Percentiles rank a stretch among this genome's conserved stretches.
Evolutionary conservation across 495 filamentous ascomycete species (phyloP).

Genomic region (Alectoria sarmentosa): DNA sequence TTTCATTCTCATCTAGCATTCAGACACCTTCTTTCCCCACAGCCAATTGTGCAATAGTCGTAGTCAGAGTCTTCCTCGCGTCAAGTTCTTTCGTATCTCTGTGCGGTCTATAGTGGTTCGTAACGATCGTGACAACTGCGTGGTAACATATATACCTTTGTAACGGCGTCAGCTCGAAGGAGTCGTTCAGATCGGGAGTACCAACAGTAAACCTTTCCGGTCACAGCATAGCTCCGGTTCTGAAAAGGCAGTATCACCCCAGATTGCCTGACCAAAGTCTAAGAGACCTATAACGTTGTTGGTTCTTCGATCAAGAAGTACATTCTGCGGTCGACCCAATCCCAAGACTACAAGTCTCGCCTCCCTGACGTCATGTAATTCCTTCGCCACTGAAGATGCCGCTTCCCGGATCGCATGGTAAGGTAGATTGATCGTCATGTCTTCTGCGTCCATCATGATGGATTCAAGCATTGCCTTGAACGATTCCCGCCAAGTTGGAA

Average conservation of each 20-base stretch:
- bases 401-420: slow-evolving; percentile 56
- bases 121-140: slow-evolving; percentile 22
- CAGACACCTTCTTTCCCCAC: background rate
- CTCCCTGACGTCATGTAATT: slow-evolving; percentile 49
- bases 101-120: slow-evolving; percentile 22
- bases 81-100: slow-evolving; percentile 22
- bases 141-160: slow-evolving; percentile 25
- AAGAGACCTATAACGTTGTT: slow-evolving; percentile 40
- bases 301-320: slow-evolving; percentile 48
- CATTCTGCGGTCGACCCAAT: slow-evolving; percentile 46
- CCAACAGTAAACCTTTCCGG: slow-evolving; percentile 35
- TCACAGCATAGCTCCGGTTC: slow-evolving; percentile 33
- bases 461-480: slow-evolving; percentile 56
- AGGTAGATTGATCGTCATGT: slow-evolving; percentile 58
- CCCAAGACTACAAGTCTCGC: slow-evolving; percentile 53
- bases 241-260: slow-evolving; percentile 45
- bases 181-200: slow-evolving; percentile 20
- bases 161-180: slow-evolving; percentile 13
- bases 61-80: slow-evolving; percentile 24
- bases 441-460: slow-evolving; percentile 61
- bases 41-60: slow-evolving; percentile 15
- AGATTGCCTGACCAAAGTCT: slow-evolving; percentile 41
- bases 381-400: slow-evolving; percentile 37
- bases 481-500: slow-evolving; percentile 51
- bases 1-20: background rate